These are phyloP conservation scores for Metschnikowia orientalis DNA, from an alignment of 805 yeast genomes.

Conservation along the genomic window DNA sequence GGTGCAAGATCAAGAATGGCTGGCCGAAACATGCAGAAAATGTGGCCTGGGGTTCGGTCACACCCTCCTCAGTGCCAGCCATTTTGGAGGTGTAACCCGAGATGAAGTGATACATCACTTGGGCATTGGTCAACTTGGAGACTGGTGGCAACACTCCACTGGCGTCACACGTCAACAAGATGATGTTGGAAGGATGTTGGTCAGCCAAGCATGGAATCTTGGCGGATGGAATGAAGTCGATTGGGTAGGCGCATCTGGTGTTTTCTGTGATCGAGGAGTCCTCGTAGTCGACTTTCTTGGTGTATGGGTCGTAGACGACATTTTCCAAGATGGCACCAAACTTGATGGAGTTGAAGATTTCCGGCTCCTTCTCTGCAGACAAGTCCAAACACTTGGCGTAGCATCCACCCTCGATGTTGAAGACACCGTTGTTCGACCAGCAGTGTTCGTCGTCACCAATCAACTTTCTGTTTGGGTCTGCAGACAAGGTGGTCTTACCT, in stretches of 20 bases:
- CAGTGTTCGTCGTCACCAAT: constrained; percentile 99
- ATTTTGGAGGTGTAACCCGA: constrained; percentile 98
- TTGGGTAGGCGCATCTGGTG: constrained; percentile 98
- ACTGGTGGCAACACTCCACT: constrained; percentile 98
- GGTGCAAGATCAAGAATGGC: constrained; percentile 96
- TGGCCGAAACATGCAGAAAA: constrained; percentile 99
- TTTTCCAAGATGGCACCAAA: constrained; percentile 95
- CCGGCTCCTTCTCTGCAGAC: constrained; percentile 91
- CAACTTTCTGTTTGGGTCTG: constrained; percentile 88
- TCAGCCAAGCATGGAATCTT: constrained; percentile 91
- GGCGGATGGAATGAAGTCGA: constrained; percentile 93
- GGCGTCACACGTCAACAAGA: constrained; percentile 94
- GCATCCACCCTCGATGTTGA: constrained; percentile 99
- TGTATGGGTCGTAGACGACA: constrained; percentile 73
- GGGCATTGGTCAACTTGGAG: constrained; percentile 86
- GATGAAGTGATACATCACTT: constrained; percentile 98
- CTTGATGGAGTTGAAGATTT: constrained; percentile 89
- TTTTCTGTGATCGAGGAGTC: constrained; percentile 86
- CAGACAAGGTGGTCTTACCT: constrained; percentile 95
- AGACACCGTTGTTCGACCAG: constrained; percentile 98
- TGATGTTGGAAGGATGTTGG: constrained; percentile 86
- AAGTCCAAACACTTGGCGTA: constrained; percentile 95
- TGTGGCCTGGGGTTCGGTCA: constrained; percentile 96
- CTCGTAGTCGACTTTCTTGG: constrained; percentile 82
- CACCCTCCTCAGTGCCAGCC: constrained; percentile 99